These are phyloP conservation scores for Aphanocladium album DNA, from an alignment of 2,329 filamentous ascomycete species.

Conservation along the genomic window DNA sequence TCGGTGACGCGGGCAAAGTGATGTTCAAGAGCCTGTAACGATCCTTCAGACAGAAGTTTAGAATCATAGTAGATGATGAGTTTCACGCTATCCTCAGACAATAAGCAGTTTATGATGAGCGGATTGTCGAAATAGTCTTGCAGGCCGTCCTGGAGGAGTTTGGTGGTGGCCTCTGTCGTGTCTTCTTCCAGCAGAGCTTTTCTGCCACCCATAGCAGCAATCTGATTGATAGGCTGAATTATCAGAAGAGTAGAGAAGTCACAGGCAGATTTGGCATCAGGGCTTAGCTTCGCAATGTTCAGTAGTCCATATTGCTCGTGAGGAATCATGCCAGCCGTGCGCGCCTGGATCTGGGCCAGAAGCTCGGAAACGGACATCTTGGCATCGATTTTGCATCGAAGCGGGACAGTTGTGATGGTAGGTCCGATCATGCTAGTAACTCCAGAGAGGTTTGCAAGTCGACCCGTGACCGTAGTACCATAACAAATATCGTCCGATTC, in stretches of 20 bases:
- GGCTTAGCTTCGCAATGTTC: constrained; percentile 13
- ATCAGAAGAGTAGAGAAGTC: constrained; percentile 14
- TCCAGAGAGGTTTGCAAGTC: background rate
- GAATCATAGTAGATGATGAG: constrained; percentile 1
- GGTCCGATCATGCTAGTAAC: background rate
- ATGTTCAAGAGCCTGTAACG: background rate
- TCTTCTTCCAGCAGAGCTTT: background rate
- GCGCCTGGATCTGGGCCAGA: background rate
- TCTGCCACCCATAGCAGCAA: background rate
- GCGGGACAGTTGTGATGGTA: background rate
- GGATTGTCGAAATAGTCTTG: background rate
- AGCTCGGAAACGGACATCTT: background rate
- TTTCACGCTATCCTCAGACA: background rate
- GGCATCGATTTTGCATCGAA: background rate
- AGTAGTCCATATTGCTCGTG: constrained; percentile 10
- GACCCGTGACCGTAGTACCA: background rate
- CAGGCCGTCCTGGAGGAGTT: background rate
- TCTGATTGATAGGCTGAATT: constrained; percentile 9
- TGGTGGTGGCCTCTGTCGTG: background rate
- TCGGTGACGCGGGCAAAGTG: background rate
- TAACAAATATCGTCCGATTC: constrained; percentile 6
- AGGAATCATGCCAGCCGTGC: background rate
- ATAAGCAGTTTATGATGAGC: background rate
- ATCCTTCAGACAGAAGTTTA: background rate
- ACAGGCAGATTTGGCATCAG: constrained; percentile 9